These are phyloP conservation scores for Eucalyptus marginata DNA, from an alignment of 345 rosid species.

Conservation along the genomic window DNA sequence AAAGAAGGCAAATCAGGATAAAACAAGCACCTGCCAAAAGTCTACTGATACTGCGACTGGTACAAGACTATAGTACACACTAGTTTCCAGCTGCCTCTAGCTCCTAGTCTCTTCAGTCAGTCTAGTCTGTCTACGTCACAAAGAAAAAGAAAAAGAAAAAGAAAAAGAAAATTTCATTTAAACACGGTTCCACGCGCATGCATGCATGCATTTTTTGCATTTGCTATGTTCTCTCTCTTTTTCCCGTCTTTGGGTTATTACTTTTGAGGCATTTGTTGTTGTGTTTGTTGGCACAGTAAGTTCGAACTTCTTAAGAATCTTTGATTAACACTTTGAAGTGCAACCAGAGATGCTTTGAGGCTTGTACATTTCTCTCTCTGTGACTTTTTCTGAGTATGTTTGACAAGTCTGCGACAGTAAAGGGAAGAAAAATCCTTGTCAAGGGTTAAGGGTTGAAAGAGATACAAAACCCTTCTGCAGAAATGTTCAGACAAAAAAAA, in stretches of 20 bases:
- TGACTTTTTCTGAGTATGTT: neutral
- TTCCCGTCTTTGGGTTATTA: neutral
- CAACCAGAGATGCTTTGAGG: neutral
- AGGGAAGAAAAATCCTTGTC: neutral
- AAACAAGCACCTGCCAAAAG: neutral
- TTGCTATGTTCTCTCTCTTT: neutral
- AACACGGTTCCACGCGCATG: neutral
- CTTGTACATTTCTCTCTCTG: neutral
- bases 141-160: neutral
- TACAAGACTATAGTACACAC: neutral
- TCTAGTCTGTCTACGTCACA: neutral
- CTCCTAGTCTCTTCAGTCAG: slow-evolving; percentile 1
- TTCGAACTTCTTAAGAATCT: neutral
- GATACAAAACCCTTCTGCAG: neutral
- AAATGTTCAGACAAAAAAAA: neutral
- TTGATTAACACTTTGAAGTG: neutral
- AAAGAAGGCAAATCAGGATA: neutral
- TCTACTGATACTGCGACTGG: neutral
- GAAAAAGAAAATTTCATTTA: neutral
- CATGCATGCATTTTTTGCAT: neutral
- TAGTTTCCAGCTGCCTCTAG: neutral
- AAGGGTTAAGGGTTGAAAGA: neutral
- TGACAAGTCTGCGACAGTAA: neutral
- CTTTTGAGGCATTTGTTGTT: neutral
- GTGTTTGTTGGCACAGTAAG: neutral